phyloP scores from a whole-genome alignment of 2,329 filamentous ascomycete species.

The Trichophyton verrucosum region DNA sequence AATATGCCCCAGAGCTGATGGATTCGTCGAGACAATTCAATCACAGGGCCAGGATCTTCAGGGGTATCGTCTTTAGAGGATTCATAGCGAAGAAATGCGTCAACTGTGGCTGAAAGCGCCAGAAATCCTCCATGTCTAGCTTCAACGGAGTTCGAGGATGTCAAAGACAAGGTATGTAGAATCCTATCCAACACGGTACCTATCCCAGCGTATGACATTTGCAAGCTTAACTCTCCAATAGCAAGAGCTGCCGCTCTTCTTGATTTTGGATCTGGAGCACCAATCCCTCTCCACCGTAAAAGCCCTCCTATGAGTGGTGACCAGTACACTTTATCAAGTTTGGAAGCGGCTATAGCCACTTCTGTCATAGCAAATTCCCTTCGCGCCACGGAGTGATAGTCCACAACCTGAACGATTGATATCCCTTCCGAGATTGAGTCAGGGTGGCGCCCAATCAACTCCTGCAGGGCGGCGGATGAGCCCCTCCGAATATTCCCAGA shows the following conservation, averaged over 20 bases:
- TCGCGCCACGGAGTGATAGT: conserved; percentile 88
- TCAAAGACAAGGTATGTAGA: conserved; percentile 24
- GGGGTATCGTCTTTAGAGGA: conserved; percentile 13
- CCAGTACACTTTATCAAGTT: conserved; percentile 53
- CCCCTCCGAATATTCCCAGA: conserved; percentile 88
- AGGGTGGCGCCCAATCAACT: conserved; percentile 84
- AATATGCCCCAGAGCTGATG: conserved; percentile 29
- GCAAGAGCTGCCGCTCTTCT: conserved; percentile 59
- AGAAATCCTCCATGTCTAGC: conserved; percentile 35
- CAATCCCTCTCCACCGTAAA: conserved; percentile 77
- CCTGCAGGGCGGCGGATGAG: conserved; percentile 84
- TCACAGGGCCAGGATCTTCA: conserved; percentile 14
- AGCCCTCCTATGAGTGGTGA: conserved; percentile 57
- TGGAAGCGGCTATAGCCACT: conserved; percentile 57
- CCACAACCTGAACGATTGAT: conserved; percentile 71
- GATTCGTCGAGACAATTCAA: conserved; percentile 21
- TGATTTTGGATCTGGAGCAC: conserved; percentile 61
- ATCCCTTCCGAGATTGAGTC: conserved; percentile 75
- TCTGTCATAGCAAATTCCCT: conserved; percentile 68
- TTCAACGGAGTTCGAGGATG: conserved; percentile 30
- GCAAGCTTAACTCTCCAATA: conserved; percentile 43
- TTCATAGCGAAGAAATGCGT: conserved; percentile 21
- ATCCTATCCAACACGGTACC: conserved; percentile 23
- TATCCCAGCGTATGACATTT: conserved; percentile 23
- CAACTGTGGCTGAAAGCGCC: conserved; percentile 28